Conservation (phyloP, 2,329 filamentous ascomycete genomes). For the Meredithiella fracta region DNA sequence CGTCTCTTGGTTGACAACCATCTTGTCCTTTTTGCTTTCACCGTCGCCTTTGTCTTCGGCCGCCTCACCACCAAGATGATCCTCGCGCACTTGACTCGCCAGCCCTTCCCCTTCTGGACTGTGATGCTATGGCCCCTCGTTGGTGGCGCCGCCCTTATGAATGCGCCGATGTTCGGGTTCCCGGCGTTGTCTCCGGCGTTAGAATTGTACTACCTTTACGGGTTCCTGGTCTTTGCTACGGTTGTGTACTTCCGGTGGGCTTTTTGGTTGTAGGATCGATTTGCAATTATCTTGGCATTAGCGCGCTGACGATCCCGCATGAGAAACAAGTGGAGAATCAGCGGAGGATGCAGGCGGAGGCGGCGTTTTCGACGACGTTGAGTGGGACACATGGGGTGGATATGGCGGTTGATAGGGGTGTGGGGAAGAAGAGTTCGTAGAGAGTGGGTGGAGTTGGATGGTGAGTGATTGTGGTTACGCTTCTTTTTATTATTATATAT, state of each 20-base stretch:
- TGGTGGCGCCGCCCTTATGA: conserved; percentile 66
- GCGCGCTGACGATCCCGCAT: conserved; percentile 70
- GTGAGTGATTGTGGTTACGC: too few relatives aligned
- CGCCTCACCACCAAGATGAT: conserved; percentile 99
- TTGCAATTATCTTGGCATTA: conserved; percentile 82
- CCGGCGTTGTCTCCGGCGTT: conserved; percentile 44
- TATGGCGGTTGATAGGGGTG: conserved; percentile 10
- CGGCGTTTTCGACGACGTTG: conserved; percentile 13
- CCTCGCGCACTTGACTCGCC: conserved; percentile 78
- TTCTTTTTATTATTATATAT: conserved; percentile 5
- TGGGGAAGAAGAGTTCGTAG: conserved; percentile 15
- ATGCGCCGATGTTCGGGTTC: conserved; percentile 63
- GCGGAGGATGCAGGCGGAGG: conserved; percentile 15
- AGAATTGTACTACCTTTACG: conserved; percentile 69
- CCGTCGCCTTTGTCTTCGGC: conserved; percentile 92
- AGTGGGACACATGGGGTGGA: conserved; percentile 14
- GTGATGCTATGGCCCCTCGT: conserved; percentile 76
- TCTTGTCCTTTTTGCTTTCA: conserved; percentile 79
- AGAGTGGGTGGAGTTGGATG: background rate
- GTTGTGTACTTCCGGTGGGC: conserved; percentile 92
- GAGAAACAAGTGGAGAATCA: conserved; percentile 42
- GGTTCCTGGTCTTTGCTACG: conserved; percentile 66
- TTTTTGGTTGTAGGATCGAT: conserved; percentile 80
- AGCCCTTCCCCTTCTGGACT: conserved; percentile 95
- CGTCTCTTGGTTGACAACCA: conserved; percentile 69